Base-by-base conservation (phyloP, 2,329 filamentous ascomycete genomes). In the Colletotrichum musicola region DNA sequence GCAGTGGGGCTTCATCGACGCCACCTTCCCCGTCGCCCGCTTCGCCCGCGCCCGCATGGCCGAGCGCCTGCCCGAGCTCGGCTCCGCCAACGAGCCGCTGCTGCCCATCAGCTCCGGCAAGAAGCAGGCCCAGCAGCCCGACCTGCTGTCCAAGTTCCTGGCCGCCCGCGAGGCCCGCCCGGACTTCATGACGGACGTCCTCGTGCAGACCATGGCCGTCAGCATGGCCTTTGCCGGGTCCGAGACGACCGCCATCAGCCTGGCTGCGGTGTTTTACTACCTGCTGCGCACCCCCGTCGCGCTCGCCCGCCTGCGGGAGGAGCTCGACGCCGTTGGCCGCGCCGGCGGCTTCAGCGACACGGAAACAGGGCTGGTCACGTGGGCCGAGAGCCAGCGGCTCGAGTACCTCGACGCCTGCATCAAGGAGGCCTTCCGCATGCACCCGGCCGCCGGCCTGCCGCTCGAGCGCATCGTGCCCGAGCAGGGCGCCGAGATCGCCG, bases 161-260 rank as follows among this genome's bases (percentile, higher is more conserved):
- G 88, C 90, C 72, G 90, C 91, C 1, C 87, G 88, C 54, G 85
- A 90, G 73, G 85, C 89, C 18, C 88, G 90, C 50, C 90, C 91
- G 0, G 88, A 90, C 2, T 91, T 93, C 79, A 93, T 94, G 89
- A 89, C 84, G 25, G 89, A 93, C 73, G 84, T 83, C 4, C 83
- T 92, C 9, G 91, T 93, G 12, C 88, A 92, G 71, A 90, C 90
- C 6, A 91, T 92, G 80, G 90, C 90, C 57, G 87, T 90, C n/a
- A 89, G 85, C 66, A 93, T 93, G 90, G 86, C 86, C 0, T 89
- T 92, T 72, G 93, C 93, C 0, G 92, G 93, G 4, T 91, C 88
- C 2, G 93, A 96, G 78, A 95, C 93, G 0, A 95, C 93, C 0
- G 92, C 91, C 46, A 95, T 95, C 75, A 89, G 87, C 6, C 84